These are phyloP conservation scores for Periconia macrospinosa DNA, from an alignment of 2,329 filamentous ascomycete species.

Conservation along the genomic window DNA sequence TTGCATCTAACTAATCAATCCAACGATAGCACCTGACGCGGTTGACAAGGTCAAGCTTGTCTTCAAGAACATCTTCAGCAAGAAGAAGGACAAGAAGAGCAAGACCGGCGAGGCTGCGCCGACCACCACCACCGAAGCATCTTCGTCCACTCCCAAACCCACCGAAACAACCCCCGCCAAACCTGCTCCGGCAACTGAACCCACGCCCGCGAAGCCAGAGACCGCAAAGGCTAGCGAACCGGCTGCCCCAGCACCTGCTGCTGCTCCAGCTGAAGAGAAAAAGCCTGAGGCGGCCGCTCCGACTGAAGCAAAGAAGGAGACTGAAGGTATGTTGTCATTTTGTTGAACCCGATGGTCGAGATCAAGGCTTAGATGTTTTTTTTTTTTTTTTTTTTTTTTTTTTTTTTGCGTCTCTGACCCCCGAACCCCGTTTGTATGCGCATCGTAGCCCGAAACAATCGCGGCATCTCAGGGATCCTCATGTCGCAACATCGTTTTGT, in stretches of 20 bases:
- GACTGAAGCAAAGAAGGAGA: conserved; percentile 38
- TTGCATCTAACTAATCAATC: not conserved
- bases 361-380: no score
- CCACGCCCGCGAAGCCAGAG: conserved; percentile 17
- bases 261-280: conserved; percentile 22
- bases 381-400: no score
- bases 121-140: conserved; percentile 27
- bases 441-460: no score
- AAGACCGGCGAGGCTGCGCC: conserved; percentile 26
- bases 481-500: not conserved
- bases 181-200: conserved; percentile 30
- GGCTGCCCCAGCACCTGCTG: conserved; percentile 20
- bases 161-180: conserved; percentile 39
- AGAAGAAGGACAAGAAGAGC: conserved; percentile 39
- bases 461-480: no score
- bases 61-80: conserved; percentile 41
- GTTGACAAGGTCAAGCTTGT: conserved; percentile 41
- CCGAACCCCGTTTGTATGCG: no score
- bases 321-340: conserved; percentile 34
- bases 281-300: conserved; percentile 31
- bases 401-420: no score
- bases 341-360: not conserved
- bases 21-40: conserved; percentile 37
- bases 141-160: conserved; percentile 24
- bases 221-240: conserved; percentile 6